Evolutionary conservation across 495 filamentous ascomycete species (phyloP), one percentile per base, ranked within the genome.

Genomic region (Aspergillus sclerotioniger): DNA sequence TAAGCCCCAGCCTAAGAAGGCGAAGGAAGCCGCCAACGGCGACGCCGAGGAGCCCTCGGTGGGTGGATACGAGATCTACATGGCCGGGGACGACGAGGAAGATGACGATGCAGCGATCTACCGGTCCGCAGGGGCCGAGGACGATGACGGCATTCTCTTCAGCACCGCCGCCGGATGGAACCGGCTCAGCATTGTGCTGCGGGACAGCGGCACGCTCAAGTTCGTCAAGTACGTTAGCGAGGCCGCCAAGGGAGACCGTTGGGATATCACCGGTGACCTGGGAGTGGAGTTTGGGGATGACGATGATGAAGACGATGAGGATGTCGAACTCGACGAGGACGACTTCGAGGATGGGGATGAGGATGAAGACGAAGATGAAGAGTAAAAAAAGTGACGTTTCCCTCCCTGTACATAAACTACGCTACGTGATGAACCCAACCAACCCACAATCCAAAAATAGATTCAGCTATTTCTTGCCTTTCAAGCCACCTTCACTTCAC

Each of bases 221-320:
- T 98, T 98, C 68, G 91, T 97, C 66, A 99, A 98, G 80, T 99
- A 96, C 71, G 89, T 98, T 37, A 92, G 89, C 76, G 78, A 76
- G 15, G 80, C 74, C 32, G 93, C 94, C 4, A 83, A 82, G 66
- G 93, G 94, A 15, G 95, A 97, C 73, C 81, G 94, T 37, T 99
- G 93, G 92, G 94, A 99, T 77, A 74, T 97, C 29, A 82, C 81
- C 37, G 95, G 86, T 2, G 86, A 81, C 32, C 73, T 80, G 62
- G 77, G 71, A 0, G 76, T 81, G 39, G 70, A 76, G 32, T 76
- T 78, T 57, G 73, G 71, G 15, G 78, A 77, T 6, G 64, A 73
- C 8, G 70, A 74, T 7, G 71, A 69, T 10, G 62, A 64, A 46
- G 67, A 62, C 12, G 65, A 65, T 29, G 65, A 64, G 12, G 71